A percentile compares a stretch with the other conserved stretches of the same genome.
Conservation (phyloP, 2,329 filamentous ascomycete genomes). For the Zymoseptoria passerinii region DNA sequence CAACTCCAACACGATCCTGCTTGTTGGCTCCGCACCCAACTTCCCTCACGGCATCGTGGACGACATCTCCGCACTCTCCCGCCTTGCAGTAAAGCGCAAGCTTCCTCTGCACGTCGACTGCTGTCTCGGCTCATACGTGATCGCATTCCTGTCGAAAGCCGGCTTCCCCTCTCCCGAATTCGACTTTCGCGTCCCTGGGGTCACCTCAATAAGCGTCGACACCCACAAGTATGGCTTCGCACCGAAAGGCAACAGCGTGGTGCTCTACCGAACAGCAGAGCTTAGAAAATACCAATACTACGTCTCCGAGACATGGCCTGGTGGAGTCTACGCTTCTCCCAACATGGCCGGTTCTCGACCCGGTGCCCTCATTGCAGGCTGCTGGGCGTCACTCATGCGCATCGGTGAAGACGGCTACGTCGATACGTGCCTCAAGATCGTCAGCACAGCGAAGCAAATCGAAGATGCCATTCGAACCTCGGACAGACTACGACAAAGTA, state of each 20-base stretch:
- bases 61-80: slow-evolving; percentile 78
- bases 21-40: slow-evolving; percentile 93
- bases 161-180: slow-evolving; percentile 84
- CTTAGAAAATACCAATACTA: slow-evolving; percentile 93
- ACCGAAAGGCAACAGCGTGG: slow-evolving; percentile 90
- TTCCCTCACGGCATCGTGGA: slow-evolving; percentile 98
- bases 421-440: slow-evolving; percentile 76
- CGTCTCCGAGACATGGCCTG: slow-evolving; percentile 87
- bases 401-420: slow-evolving; percentile 85
- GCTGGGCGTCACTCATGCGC: slow-evolving; percentile 86
- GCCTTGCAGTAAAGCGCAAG: slow-evolving; percentile 68
- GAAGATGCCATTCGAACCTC: slow-evolving; percentile 63
- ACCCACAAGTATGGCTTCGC: slow-evolving; percentile 99
- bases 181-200: slow-evolving; percentile 88
- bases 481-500: slow-evolving; percentile 59
- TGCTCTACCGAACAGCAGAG: slow-evolving; percentile 74
- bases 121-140: slow-evolving; percentile 90
- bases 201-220: slow-evolving; percentile 91
- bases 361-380: slow-evolving; percentile 87
- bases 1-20: slow-evolving; percentile 86
- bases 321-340: slow-evolving; percentile 90
- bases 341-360: slow-evolving; percentile 86
- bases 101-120: slow-evolving; percentile 94
- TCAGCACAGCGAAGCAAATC: slow-evolving; percentile 77
- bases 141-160: slow-evolving; percentile 86